Evolutionary conservation across 129 eudicot species (phyloP).

Genomic region (Gnaphalium uliginosum): DNA sequence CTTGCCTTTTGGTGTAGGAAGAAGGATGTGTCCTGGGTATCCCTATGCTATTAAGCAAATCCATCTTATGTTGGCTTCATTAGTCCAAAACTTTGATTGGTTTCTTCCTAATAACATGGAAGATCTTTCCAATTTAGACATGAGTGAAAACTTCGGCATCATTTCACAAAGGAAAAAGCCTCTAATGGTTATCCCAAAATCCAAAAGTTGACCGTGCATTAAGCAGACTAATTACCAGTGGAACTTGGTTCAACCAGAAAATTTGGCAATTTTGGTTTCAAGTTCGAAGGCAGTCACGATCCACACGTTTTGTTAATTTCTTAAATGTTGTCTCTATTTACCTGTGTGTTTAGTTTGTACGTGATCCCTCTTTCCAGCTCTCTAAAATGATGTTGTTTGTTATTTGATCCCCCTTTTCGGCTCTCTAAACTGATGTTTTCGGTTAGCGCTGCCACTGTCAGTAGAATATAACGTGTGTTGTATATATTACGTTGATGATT

Average conservation of each 20-base stretch:
- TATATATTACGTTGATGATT: too few relatives aligned
- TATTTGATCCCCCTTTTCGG: too few relatives aligned
- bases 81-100: conserved; percentile 49
- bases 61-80: conserved; percentile 48
- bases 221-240: not conserved
- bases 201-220: conserved; percentile 18
- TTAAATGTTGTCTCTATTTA: too few relatives aligned
- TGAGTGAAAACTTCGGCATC: conserved; percentile 41
- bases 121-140: conserved; percentile 33
- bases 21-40: conserved; percentile 67
- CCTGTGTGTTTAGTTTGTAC: too few relatives aligned
- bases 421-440: too few relatives aligned
- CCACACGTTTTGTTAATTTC: not conserved
- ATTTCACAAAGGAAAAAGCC: conserved; percentile 37
- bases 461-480: too few relatives aligned
- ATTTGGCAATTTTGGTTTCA: not conserved
- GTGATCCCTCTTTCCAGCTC: too few relatives aligned
- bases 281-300: not conserved
- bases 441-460: too few relatives aligned
- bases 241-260: not conserved
- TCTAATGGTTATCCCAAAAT: conserved; percentile 33
- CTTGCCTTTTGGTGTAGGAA: conserved; percentile 58
- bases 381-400: too few relatives aligned
- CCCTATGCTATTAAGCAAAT: conserved; percentile 46
- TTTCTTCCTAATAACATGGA: conserved; percentile 36